phyloP scores from a whole-genome alignment of 2,329 filamentous ascomycete genomes.

The Berkeleyomyces rouxiae region DNA sequence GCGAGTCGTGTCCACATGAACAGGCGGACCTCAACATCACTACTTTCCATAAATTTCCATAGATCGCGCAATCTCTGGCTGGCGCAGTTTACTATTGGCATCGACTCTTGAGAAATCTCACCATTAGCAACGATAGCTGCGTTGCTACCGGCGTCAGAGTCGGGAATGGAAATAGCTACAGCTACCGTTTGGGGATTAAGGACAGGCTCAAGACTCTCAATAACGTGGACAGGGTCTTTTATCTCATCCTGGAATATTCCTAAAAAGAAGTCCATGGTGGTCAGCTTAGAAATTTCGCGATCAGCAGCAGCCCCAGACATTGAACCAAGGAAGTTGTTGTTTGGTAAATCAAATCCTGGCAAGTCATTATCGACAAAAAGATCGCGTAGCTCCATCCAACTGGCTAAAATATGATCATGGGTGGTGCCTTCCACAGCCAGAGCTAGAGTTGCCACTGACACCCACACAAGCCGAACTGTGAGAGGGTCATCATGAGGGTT shows the following conservation, averaged over 20 bases:
- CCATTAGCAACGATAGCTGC: background rate
- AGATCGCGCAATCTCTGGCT: conserved; percentile 54
- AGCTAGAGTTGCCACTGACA: conserved; percentile 36
- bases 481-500: conserved; percentile 22
- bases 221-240: conserved; percentile 65
- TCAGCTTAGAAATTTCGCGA: conserved; percentile 78
- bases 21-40: conserved; percentile 65
- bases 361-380: conserved; percentile 27
- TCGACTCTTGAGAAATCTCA: conserved; percentile 14
- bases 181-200: conserved; percentile 53
- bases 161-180: conserved; percentile 9
- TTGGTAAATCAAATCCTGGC: conserved; percentile 46
- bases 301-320: conserved; percentile 73
- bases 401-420: conserved; percentile 38
- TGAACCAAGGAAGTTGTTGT: conserved; percentile 79
- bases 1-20: conserved; percentile 85
- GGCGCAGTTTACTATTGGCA: conserved; percentile 34
- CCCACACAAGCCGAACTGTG: conserved; percentile 40
- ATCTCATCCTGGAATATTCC: conserved; percentile 73
- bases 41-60: conserved; percentile 67
- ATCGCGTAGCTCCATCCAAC: conserved; percentile 42
- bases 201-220: conserved; percentile 84
- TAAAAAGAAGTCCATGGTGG: conserved; percentile 91
- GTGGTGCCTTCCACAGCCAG: conserved; percentile 32
- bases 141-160: background rate